Base-by-base conservation (phyloP, 768 basidiomycete species). In the Pleurotus giganteus region DNA sequence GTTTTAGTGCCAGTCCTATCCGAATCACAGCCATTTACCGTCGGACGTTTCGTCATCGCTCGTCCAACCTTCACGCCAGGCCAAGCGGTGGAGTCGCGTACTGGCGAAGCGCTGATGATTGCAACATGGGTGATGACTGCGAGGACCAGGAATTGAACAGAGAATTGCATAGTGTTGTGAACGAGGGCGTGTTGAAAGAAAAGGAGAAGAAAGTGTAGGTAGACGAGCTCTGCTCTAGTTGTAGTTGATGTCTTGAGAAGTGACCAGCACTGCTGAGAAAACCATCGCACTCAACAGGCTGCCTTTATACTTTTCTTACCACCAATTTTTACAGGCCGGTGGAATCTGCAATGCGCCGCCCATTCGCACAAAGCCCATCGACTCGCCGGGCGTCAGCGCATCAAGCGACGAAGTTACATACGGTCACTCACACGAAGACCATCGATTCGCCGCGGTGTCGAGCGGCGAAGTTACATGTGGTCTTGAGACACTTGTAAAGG, bases 201-300 rank as follows among this genome's bases (percentile, higher is more conserved):
- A 45, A 9, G 43, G 19, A 19, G 13, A 37, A 32, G 19, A 51
- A 17, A 26, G 44, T 26, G 31, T 31, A 37, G 34, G 27, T 29
- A 37, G 49, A 51, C n/a, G 49, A 51, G 49, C n/a, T 23, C 31
- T 51, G 49, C 49, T 51, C 49, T 13, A 31, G 46, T n/a, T 29
- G 28, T 26, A 15, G 46, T 32, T 15, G 23, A 47, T 32, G 46
- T 45, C 12, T 45, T 47, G 46, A 32, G 46, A 47, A 47, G 46
- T 47, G 28, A 47, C 46, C 46, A 47, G 46, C 46, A 47, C 46
- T 47, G 46, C 46, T 47, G 46, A 47, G 15, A 27, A 47, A 29
- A 47, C 46, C n/a, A 21, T 17, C 15, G 17, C n/a, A 5, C 21
- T 45, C 8, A 11, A 24, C 4, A 5, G 21, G 11, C 13, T 23